Conservation (phyloP, 2,329 filamentous ascomycete species). For the Camptophora hylomeconis region DNA sequence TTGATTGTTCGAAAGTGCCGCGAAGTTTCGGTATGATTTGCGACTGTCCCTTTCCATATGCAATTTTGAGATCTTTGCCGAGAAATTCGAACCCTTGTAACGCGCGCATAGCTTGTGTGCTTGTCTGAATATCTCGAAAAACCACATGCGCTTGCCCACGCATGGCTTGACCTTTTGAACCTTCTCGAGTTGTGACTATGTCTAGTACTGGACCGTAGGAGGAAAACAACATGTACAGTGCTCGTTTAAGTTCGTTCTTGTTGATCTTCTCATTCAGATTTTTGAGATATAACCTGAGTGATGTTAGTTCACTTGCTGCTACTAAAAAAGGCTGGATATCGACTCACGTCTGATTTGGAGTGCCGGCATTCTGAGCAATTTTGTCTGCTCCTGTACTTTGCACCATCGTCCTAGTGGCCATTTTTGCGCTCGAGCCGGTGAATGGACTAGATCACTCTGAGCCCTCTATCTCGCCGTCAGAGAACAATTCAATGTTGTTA, state of each 20-base stretch:
- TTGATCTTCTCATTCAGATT: slow-evolving; percentile 84
- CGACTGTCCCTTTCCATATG: slow-evolving; percentile 82
- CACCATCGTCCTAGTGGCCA: too few relatives aligned
- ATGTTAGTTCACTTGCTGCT: slow-evolving; percentile 17
- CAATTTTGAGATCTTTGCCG: slow-evolving; percentile 68
- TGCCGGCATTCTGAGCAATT: slow-evolving; percentile 30
- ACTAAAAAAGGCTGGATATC: slow-evolving; percentile 6
- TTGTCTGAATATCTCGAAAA: slow-evolving; percentile 79
- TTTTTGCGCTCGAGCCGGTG: too few relatives aligned
- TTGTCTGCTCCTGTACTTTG: slow-evolving; percentile 6
- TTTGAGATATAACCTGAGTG: slow-evolving; percentile 64
- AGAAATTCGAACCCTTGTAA: slow-evolving; percentile 78
- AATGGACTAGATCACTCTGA: too few relatives aligned
- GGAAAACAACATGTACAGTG: slow-evolving; percentile 85
- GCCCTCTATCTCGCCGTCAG: too few relatives aligned
- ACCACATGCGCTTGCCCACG: slow-evolving; percentile 90
- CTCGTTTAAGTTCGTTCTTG: slow-evolving; percentile 74
- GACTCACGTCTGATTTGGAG: slow-evolving; percentile 65
- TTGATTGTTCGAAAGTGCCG: slow-evolving; percentile 64
- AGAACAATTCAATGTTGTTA: background rate
- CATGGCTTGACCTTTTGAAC: slow-evolving; percentile 78
- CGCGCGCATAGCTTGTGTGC: slow-evolving; percentile 83
- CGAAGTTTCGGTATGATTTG: slow-evolving; percentile 82
- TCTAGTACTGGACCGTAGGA: slow-evolving; percentile 89
- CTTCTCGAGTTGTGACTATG: slow-evolving; percentile 49